phyloP scores from a whole-genome alignment of 2,329 filamentous ascomycete species.

The Penicillium sp. region DNA sequence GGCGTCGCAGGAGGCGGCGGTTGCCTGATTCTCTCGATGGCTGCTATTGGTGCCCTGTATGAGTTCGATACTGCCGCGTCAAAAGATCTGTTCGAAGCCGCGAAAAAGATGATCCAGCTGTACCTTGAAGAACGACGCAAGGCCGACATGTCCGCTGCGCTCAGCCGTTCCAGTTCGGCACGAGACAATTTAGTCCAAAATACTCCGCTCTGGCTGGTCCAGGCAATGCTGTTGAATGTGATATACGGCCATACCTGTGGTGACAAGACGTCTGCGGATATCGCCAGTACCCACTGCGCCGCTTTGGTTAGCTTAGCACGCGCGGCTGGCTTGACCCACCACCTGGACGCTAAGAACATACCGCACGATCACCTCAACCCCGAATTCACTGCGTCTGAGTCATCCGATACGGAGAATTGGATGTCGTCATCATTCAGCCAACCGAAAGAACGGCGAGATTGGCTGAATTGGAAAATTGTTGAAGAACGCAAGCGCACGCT shows the following conservation, averaged over 20 bases:
- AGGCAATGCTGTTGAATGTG: conserved; percentile 93
- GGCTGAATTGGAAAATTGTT: conserved; percentile 80
- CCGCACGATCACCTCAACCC: conserved; percentile 42
- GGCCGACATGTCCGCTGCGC: conserved; percentile 65
- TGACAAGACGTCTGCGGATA: conserved; percentile 84
- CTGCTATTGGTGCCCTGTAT: conserved; percentile 80
- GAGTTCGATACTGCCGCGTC: conserved; percentile 77
- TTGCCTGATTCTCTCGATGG: conserved; percentile 82
- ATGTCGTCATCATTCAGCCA: conserved; percentile 32
- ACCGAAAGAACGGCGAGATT: conserved; percentile 53
- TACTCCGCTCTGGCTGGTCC: conserved; percentile 87
- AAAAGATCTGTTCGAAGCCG: conserved; percentile 81
- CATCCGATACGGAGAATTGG: conserved; percentile 39
- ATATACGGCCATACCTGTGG: conserved; percentile 94
- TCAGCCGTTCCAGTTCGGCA: conserved; percentile 50
- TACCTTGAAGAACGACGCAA: conserved; percentile 89
- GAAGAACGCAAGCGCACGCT: conserved; percentile 93
- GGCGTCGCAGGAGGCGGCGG: conserved; percentile 70
- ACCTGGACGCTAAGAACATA: conserved; percentile 36
- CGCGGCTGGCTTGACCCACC: conserved; percentile 69
- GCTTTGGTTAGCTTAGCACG: conserved; percentile 86
- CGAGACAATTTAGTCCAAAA: conserved; percentile 64
- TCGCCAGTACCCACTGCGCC: conserved; percentile 86
- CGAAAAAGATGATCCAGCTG: conserved; percentile 90
- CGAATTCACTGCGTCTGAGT: conserved; percentile 54